Evolutionary conservation across 1,284 basidiomycete genomes (phyloP).

Genomic region (Moniliophthora roreri): DNA sequence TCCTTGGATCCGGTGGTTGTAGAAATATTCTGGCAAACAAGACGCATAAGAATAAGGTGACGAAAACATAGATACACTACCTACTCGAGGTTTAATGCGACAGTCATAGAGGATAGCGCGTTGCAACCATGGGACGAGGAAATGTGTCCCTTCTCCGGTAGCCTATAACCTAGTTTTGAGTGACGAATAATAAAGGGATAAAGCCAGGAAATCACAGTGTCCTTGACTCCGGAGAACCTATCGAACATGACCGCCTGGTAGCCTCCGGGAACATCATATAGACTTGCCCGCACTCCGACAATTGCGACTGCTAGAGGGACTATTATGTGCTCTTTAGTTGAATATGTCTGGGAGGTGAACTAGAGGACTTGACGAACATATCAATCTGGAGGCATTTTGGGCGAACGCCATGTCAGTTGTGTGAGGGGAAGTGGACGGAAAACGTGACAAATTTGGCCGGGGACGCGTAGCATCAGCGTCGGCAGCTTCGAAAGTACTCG

Average conservation of each 20-base stretch:
- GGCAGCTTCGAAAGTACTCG: not conserved
- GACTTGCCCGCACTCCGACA: conserved; percentile 69
- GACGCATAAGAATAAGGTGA: not conserved
- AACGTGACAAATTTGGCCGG: not conserved
- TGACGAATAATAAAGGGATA: conserved; percentile 1
- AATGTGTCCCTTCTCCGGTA: conserved; percentile 93
- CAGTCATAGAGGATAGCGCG: conserved; percentile 97
- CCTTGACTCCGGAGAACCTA: conserved; percentile 91
- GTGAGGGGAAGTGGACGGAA: not conserved
- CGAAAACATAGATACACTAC: conserved; percentile 21
- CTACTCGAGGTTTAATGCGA: conserved; percentile 91
- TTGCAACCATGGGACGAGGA: conserved; percentile 94
- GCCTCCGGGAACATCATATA: conserved; percentile 94
- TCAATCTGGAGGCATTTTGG: conserved; percentile 14
- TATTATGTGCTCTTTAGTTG: conserved; percentile 27
- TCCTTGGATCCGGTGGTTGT: conserved; percentile 97
- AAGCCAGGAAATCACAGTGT: conserved; percentile 50
- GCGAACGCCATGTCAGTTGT: conserved; percentile 12
- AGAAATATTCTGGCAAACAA: conserved; percentile 78
- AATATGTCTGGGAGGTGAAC: not conserved
- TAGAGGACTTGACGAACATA: conserved; percentile 4
- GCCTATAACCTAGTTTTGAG: conserved; percentile 49
- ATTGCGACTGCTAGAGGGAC: conserved; percentile 78
- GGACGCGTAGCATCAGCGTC: conserved; percentile 5
- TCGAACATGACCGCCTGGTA: conserved; percentile 98